phyloP scores from a whole-genome alignment of 2,329 filamentous ascomycete genomes.

The Chlorencoelia australis region DNA sequence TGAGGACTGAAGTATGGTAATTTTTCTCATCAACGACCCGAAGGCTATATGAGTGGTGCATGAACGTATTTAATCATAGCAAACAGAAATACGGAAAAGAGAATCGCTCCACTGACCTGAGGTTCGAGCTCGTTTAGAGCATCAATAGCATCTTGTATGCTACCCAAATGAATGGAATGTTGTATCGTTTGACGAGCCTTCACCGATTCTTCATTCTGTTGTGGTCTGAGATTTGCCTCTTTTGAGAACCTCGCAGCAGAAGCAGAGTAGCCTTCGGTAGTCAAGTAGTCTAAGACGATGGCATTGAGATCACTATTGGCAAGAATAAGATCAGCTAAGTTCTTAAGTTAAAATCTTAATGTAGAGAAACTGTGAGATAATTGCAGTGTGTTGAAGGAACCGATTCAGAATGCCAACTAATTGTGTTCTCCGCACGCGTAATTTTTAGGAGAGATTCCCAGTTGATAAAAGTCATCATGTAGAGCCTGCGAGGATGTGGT shows the following conservation, averaged over 20 bases:
- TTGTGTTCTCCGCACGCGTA: constrained; percentile 75
- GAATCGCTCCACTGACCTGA: constrained; percentile 55
- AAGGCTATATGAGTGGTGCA: constrained; percentile 99
- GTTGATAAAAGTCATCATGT: constrained; percentile 76
- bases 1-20: constrained; percentile 69
- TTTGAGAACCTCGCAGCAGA: constrained; percentile 89
- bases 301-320: constrained; percentile 77
- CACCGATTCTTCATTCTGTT: constrained; percentile 64
- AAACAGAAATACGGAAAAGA: constrained; percentile 25
- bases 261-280: constrained; percentile 87
- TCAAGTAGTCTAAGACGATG: constrained; percentile 92
- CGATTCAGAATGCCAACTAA: constrained; percentile 71
- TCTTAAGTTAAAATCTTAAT: background rate
- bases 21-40: constrained; percentile 83
- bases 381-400: constrained; percentile 24
- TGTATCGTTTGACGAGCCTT: constrained; percentile 72
- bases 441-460: constrained; percentile 99
- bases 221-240: constrained; percentile 77
- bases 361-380: constrained; percentile 2
- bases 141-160: constrained; percentile 78
- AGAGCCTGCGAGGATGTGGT: constrained; percentile 26
- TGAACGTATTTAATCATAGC: constrained; percentile 96
- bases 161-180: constrained; percentile 72
- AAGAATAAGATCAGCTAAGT: background rate
- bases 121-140: constrained; percentile 83